Evolutionary conservation across 176 grass and related monocot genomes (phyloP).

Genomic region (Cenchrus purpureus): DNA sequence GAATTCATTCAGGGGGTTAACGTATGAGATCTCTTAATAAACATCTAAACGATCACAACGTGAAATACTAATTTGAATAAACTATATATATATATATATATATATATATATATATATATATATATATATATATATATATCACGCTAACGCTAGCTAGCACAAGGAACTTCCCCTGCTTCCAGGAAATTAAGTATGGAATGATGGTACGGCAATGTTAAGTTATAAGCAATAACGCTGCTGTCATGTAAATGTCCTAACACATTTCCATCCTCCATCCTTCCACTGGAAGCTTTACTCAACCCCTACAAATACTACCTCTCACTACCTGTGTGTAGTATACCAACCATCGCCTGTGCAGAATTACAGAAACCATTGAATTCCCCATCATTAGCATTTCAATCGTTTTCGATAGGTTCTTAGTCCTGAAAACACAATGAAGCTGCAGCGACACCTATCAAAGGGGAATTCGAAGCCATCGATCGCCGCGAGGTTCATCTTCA

Average conservation of each 20-base stretch:
- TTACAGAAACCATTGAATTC: neutral
- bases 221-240: neutral
- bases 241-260: slow-evolving; percentile 20
- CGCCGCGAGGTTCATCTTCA: neutral
- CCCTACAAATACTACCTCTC: slow-evolving; percentile 33
- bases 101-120: too few species aligned
- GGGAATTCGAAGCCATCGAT: neutral
- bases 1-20: neutral
- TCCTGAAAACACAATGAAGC: slow-evolving; percentile 9
- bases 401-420: neutral
- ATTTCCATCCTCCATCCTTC: slow-evolving; percentile 10
- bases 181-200: slow-evolving; percentile 21
- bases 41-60: neutral
- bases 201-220: neutral
- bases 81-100: too few species aligned
- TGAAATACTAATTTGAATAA: too few species aligned
- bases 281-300: slow-evolving; percentile 15
- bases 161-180: neutral
- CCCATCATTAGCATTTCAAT: neutral
- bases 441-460: neutral
- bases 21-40: neutral
- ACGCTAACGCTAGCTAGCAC: neutral
- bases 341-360: neutral
- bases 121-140: neutral
- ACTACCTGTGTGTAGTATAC: neutral